Evolutionary conservation across 495 filamentous ascomycete species (phyloP), one percentile per base, ranked within the genome.

Genomic region (Xylaria bambusicola): DNA sequence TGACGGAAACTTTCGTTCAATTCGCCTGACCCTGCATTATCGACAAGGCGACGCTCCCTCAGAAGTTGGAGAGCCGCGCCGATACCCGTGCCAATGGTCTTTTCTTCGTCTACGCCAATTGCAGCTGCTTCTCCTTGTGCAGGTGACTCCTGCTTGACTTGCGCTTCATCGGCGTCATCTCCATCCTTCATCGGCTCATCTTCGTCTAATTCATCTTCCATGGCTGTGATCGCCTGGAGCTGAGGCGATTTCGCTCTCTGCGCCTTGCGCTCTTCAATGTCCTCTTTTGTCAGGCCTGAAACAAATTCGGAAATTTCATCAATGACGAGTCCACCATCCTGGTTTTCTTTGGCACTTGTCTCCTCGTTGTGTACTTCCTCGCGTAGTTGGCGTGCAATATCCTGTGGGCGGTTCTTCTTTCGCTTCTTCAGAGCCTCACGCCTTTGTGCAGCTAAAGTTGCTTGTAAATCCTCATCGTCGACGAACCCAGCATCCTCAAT

Each of bases 291-390:
- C 52, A 98, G 72, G 62, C 91, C 90, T 18, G 91, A 87, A 24
- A 98, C 90, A 68, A 98, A 98, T 61, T 96, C 92, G 3, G 91
- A 89, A 13, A 93, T 97, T 69, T 98, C 93, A 62, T 97, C 92
- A 56, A 98, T 91, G 13, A 98, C 81, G 10, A 97, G 78, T 27
- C 93, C 93, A 15, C 82, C 83, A 24, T 84, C 86, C 60, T 87
- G 84, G 17, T 79, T 80, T 23, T 73, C 77, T 1, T 73, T 78
- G 10, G 78, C 75, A 1, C 76, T 75, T 5, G 62, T 67, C 71
- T 71, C 78, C 67, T 48, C 77, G 67, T 36, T 82, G 80, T 73
- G 82, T 80, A 79, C 82, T 69, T 96, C 88, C 70, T 96, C 89
- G 55, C 84, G 83, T 27, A 98, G 76, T 63, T 92, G 89, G 47